Conservation (phyloP, 2,329 filamentous ascomycete species). For the Colletotrichum destructivum region DNA sequence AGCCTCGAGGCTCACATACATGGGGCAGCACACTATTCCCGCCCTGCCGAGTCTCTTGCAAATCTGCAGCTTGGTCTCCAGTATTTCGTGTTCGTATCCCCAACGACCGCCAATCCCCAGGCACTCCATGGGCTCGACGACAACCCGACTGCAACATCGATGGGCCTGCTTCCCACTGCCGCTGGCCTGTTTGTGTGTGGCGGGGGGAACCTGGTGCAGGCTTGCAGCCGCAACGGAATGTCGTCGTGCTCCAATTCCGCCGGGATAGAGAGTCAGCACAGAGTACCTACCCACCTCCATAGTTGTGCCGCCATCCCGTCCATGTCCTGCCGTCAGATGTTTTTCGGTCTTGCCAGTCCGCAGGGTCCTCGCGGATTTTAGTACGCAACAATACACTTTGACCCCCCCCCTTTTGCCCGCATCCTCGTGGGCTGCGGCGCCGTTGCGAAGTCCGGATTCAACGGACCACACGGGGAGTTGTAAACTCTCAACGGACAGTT, state of each 20-base stretch:
- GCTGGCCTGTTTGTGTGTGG: no score
- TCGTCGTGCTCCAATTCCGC: background rate
- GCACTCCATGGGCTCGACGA: conserved; percentile 6
- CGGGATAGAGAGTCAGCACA: background rate
- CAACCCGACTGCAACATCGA: conserved; percentile 29
- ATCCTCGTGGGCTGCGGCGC: background rate
- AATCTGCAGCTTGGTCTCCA: background rate
- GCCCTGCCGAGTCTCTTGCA: background rate
- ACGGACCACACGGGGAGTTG: conserved; percentile 1
- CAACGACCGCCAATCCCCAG: conserved; percentile 19
- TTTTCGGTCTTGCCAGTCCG: conserved; percentile 27
- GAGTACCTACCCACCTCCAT: background rate
- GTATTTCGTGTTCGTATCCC: conserved; percentile 40
- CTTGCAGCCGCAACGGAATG: no score
- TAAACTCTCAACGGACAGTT: background rate
- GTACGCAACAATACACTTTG: background rate
- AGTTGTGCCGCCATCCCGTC: background rate
- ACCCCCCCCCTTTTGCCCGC: background rate
- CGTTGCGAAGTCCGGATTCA: conserved; percentile 24
- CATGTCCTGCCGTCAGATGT: conserved; percentile 3
- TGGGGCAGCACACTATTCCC: background rate
- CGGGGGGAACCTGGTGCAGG: no score
- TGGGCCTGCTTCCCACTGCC: background rate
- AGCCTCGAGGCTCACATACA: background rate
- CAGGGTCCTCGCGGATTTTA: conserved; percentile 7